Evolutionary conservation across 2,329 filamentous ascomycete species (phyloP).

Genomic region (Ceratocystis eucalypticola): DNA sequence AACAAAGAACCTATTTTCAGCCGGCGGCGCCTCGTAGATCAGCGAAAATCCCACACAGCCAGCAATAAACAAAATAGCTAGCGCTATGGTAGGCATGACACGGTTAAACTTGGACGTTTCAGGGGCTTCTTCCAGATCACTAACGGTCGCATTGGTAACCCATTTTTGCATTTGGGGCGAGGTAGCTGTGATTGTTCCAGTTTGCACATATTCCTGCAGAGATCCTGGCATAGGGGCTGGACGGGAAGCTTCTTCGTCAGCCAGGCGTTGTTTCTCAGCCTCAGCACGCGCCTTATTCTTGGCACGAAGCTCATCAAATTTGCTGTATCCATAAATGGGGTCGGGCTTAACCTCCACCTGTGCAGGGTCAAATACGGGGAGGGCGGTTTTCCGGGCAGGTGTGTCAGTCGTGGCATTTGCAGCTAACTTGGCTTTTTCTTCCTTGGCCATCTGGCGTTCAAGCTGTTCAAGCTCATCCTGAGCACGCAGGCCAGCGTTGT

Average conservation of each 20-base stretch:
- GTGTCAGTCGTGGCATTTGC: constrained; percentile 18
- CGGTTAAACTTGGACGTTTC: constrained; percentile 40
- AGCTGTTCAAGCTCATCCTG: constrained; percentile 47
- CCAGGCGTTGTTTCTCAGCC: constrained; percentile 32
- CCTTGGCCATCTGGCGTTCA: constrained; percentile 28
- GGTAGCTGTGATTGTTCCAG: constrained; percentile 30
- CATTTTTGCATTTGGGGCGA: constrained; percentile 32
- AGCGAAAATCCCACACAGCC: constrained; percentile 32
- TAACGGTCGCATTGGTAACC: constrained; percentile 33
- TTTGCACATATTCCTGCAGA: constrained; percentile 24
- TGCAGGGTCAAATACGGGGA: constrained; percentile 20
- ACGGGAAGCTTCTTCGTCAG: constrained; percentile 27
- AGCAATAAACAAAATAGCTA: constrained; percentile 34
- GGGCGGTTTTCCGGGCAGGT: constrained; percentile 22
- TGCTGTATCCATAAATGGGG: constrained; percentile 45
- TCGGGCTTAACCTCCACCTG: constrained; percentile 26
- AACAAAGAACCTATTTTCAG: constrained; percentile 40
- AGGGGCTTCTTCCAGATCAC: constrained; percentile 38
- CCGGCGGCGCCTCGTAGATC: constrained; percentile 30
- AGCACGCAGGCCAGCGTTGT: constrained; percentile 46
- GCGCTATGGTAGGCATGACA: constrained; percentile 40
- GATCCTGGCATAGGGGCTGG: constrained; percentile 17
- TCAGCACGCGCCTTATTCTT: constrained; percentile 37
- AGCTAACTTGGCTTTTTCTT: constrained; percentile 19
- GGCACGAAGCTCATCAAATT: constrained; percentile 44